Percentiles rank a stretch among this genome's conserved stretches.
Evolutionary conservation across 805 yeast genomes (phyloP).

Genomic region (Dipodascopsis tothii): DNA sequence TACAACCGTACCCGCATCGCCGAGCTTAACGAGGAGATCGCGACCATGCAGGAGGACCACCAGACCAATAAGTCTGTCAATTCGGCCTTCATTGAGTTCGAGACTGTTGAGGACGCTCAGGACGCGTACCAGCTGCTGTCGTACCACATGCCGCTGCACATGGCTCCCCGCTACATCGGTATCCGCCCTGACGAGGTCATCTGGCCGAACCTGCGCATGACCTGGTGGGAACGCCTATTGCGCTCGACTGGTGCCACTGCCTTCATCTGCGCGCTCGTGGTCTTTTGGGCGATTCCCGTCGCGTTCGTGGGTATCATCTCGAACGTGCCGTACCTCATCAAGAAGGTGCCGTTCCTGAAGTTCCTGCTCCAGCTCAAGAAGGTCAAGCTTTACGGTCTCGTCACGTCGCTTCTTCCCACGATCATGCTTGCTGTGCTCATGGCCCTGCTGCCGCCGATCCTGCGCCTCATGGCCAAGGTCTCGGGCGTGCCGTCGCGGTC

Average conservation of each 20-base stretch:
- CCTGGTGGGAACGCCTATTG: constrained; percentile 48
- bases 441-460: constrained; percentile 79
- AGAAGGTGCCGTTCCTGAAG: constrained; percentile 61
- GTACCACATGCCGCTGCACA: constrained; percentile 39
- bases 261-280: constrained; percentile 55
- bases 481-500: constrained; percentile 68
- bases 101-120: constrained; percentile 80
- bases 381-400: constrained; percentile 58
- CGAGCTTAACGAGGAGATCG: constrained; percentile 61
- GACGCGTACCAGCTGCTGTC: constrained; percentile 72
- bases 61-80: constrained; percentile 57
- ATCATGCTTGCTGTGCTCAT: constrained; percentile 71
- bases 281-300: constrained; percentile 95
- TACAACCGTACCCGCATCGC: constrained; percentile 62
- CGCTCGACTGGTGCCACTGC: constrained; percentile 54
- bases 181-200: constrained; percentile 73
- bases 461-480: constrained; percentile 65
- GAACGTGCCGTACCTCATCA: constrained; percentile 67
- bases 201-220: constrained; percentile 68
- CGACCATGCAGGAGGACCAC: constrained; percentile 48
- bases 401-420: constrained; percentile 83
- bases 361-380: constrained; percentile 71
- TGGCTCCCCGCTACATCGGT: constrained; percentile 48
- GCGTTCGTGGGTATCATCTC: constrained; percentile 96
- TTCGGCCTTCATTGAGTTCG: constrained; percentile 74